phyloP scores from a whole-genome alignment of 225 moss, liverwort and hornwort species.

The Bryum argenteum region DNA sequence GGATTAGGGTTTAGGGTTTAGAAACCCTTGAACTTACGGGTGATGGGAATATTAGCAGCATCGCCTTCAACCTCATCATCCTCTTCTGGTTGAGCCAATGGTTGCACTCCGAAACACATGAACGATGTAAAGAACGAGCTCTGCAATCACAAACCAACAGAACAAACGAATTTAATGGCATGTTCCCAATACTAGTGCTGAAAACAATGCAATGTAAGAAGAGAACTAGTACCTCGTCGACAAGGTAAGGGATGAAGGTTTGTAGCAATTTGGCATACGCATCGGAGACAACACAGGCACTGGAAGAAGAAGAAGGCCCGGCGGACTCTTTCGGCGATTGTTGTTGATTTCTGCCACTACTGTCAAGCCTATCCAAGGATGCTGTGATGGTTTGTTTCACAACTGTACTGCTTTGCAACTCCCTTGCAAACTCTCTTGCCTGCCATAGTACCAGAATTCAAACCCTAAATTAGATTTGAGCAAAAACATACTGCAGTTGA shows the following conservation, averaged over 20 bases:
- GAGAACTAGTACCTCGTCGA: conserved; percentile 69
- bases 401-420: conserved; percentile 69
- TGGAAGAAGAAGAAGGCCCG: no score
- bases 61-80: conserved; percentile 27
- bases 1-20: background rate
- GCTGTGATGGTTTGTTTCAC: conserved; percentile 48
- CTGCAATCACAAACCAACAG: conserved; percentile 47
- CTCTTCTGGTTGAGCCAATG: conserved; percentile 52
- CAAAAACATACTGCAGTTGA: no score
- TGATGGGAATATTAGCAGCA: conserved; percentile 45
- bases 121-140: conserved; percentile 94
- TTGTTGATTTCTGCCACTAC: conserved; percentile 50
- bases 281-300: conserved; percentile 71
- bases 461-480: no score
- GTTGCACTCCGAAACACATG: conserved; percentile 92
- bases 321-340: conserved; percentile 53
- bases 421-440: conserved; percentile 95
- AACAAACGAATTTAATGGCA: background rate
- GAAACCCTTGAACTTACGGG: conserved; percentile 32
- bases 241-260: conserved; percentile 82
- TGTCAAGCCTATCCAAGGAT: conserved; percentile 66
- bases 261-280: conserved; percentile 88
- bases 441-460: no score
- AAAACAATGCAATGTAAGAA: background rate
- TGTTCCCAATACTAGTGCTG: no score